Conservation (phyloP, 441 rosid species). For the Erodium texanum region DNA sequence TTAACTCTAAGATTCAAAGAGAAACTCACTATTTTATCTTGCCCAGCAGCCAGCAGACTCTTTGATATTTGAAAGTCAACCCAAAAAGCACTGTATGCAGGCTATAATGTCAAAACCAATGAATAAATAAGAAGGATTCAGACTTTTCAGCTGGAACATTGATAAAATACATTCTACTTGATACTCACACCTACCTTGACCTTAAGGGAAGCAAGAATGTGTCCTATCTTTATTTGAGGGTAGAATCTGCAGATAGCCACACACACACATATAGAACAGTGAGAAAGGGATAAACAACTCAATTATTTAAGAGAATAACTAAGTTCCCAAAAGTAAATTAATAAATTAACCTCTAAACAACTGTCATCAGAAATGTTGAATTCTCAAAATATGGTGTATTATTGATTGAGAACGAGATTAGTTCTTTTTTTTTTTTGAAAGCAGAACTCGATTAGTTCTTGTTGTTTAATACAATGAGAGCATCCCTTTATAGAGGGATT, state of each 20-base stretch:
- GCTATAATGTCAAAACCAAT: background rate
- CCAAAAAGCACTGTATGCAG: constrained; percentile 3
- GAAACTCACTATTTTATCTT: constrained; percentile 2
- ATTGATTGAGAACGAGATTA: no score
- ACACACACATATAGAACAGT: no score
- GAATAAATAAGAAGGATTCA: background rate
- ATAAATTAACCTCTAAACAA: background rate
- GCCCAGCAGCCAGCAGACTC: background rate
- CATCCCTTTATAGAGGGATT: no score
- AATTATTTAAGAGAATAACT: background rate
- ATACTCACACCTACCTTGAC: background rate
- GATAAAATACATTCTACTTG: background rate
- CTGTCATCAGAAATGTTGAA: no score
- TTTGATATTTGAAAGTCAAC: background rate
- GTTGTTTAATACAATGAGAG: no score
- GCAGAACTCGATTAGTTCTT: no score
- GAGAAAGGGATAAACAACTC: background rate
- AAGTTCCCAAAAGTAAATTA: background rate
- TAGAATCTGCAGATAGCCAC: background rate
- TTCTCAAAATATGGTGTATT: no score
- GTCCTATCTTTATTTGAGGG: background rate
- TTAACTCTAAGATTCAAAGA: background rate
- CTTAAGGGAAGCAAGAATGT: background rate
- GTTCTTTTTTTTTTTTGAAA: no score
- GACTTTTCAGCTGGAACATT: background rate